Conservation (phyloP, 306 rosid genomes). For the Citrullus amarus region DNA sequence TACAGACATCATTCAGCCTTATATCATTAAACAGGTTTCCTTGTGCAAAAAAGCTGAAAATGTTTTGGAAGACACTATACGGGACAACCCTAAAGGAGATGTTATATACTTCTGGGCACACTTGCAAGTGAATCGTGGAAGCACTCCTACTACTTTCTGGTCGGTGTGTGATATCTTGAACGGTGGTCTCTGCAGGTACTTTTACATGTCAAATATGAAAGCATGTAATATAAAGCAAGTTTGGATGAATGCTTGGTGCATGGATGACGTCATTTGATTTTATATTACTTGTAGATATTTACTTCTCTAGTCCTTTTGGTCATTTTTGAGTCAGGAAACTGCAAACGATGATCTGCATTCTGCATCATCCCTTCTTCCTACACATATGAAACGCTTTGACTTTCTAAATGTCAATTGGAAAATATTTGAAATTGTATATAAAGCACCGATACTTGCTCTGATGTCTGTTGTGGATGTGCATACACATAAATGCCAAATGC, state of each 20-base stretch:
- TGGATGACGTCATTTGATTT: neutral
- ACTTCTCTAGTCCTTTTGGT: neutral
- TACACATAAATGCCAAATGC: neutral
- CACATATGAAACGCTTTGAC: neutral
- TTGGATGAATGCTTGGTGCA: neutral
- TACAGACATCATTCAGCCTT: slow-evolving; percentile 1
- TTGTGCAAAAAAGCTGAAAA: slow-evolving; percentile 55
- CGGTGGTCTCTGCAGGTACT: slow-evolving; percentile 83
- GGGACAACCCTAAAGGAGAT: slow-evolving; percentile 48
- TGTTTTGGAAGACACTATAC: slow-evolving; percentile 58
- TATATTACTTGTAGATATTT: neutral
- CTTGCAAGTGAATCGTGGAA: slow-evolving; percentile 45
- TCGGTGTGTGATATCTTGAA: slow-evolving; percentile 84
- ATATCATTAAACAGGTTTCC: slow-evolving; percentile 49
- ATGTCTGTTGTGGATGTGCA: neutral
- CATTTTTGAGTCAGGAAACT: neutral
- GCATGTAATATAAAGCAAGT: neutral
- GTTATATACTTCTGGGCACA: slow-evolving; percentile 81
- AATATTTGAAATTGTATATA: neutral
- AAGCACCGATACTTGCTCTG: neutral
- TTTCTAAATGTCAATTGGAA: neutral
- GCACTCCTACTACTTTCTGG: slow-evolving; percentile 72
- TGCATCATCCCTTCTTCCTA: neutral
- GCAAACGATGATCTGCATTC: neutral
- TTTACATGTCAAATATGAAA: slow-evolving; percentile 3